Evolutionary conservation across 805 yeast genomes (phyloP).

Genomic region (Huiozyma naganishii): DNA sequence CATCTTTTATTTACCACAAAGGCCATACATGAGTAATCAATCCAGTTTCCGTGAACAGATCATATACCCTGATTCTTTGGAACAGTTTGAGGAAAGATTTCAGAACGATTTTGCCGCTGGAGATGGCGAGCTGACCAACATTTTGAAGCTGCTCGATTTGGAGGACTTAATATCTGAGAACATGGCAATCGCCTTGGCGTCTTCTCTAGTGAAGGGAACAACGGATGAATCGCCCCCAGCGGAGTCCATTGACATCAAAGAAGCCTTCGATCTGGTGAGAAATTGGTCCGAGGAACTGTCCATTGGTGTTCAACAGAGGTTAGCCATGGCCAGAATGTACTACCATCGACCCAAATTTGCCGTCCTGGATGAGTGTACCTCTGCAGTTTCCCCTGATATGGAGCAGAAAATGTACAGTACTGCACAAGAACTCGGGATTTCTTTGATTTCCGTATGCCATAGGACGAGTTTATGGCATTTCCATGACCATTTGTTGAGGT

Average conservation of each 20-base stretch:
- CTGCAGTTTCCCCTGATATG: conserved; percentile 84
- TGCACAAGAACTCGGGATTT: conserved; percentile 69
- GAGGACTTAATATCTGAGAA: conserved; percentile 44
- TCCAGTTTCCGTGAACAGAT: conserved; percentile 73
- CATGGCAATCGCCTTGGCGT: conserved; percentile 28
- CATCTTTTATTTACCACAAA: conserved; percentile 83
- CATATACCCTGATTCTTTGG: conserved; percentile 70
- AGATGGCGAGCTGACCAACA: conserved; percentile 39
- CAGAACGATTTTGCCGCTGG: conserved; percentile 21
- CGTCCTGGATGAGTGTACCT: conserved; percentile 90
- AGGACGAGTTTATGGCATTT: conserved; percentile 88
- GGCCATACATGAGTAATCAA: conserved; percentile 68
- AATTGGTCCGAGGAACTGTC: conserved; percentile 87
- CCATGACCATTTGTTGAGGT: conserved; percentile 71
- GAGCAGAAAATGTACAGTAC: conserved; percentile 81
- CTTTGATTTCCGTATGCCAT: conserved; percentile 84
- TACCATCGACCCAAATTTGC: conserved; percentile 91
- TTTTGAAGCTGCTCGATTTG: conserved; percentile 47
- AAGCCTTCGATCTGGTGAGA: conserved; percentile 55
- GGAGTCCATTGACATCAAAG: conserved; percentile 21
- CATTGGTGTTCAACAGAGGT: conserved; percentile 84
- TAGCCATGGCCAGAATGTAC: conserved; percentile 87
- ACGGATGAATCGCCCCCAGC: neutral
- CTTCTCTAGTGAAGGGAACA: neutral
- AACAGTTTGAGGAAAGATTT: conserved; percentile 37